Base-by-base conservation (phyloP, 768 basidiomycete species). In the Grammothele lineata region DNA sequence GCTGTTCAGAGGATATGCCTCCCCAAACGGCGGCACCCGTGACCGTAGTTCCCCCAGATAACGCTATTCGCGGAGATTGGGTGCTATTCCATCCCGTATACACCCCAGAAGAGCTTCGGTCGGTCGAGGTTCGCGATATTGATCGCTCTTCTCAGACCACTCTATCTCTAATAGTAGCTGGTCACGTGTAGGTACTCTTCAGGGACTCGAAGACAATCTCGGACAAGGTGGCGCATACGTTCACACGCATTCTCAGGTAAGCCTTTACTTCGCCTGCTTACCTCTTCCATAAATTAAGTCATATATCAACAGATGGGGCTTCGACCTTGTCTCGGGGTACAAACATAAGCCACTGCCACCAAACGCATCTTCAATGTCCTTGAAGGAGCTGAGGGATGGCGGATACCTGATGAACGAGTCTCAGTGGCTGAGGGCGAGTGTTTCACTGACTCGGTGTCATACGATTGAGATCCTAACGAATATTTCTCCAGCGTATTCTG, bases 51-150 rank as follows among this genome's bases (percentile, higher is more conserved):
- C 45, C 48, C 6, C 52, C 39, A 2, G 53, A 43, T n/a, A 14
- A 45, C 24, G 43, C 37, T 43, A 64, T 64, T 33, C 59, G 52
- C 5, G 88, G 88, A 2, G 87, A 89, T 57, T 96, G 92, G 91
- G 91, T 95, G 10, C 69, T 96, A 2, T 91, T 92, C 62, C 91
- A 95, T 61, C 94, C 94, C 0, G 92, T 95, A 2, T 97, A 97
- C 63, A 80, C 87, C 5, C 63, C 69, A 15, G 79, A 80, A 30
- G 90, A 92, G 59, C 62, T 91, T 40, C 80, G 70, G 53, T 76
- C 87, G 12, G 88, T 90, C 14, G 70, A 87, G 65, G 88, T 86
- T 57, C 40, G 66, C 49, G 9, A 42, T 39, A 4, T 24, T 9
- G 33, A 45, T 27, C 33, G 18, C 17, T 52, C 43, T 27, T 24